Base-by-base conservation (phyloP, 768 basidiomycete genomes). In the Serendipita sp. region DNA sequence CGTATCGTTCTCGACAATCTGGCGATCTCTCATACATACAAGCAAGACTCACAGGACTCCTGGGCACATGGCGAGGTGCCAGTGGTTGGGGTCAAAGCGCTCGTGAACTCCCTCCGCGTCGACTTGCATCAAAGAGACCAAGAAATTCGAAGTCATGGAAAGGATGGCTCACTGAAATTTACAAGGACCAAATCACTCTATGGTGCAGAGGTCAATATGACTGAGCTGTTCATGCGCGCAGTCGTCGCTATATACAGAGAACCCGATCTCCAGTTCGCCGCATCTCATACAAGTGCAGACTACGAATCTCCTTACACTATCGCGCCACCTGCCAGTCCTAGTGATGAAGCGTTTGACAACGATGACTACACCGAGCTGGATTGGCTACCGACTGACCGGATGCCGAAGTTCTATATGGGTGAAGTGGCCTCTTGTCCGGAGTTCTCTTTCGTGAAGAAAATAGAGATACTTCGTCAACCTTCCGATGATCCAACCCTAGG, bases 61-160 rank as follows among this genome's bases (percentile, higher is more conserved):
- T 94, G 91, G 91, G 76, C 77, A 4, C 80, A 85, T 68, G 91
- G 92, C 7, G 80, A 85, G 47, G 85, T 86, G 2, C 82, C 84
- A 11, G 86, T 86, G 73, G 81, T 96, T 41, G 94, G 93, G 2
- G 77, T 94, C 67, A 98, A 97, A 73, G 89, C 83, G 16, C 80
- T 85, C 70, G 82, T 94, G 44, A 84, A 85, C 41, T 81, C 84
- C 56, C 84, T 96, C 71, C 85, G 88, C 67, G 90, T 88, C 51
- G 94, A 97, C 71, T 81, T 94, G 76, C 94, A 97, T 72, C 93
- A 96, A 74, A 80, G 92, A 62, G 86, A 88, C 67, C 88, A 93
- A 75, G 91, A 94, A 76, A 8, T 60, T n/a, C 56, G 56, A 28
- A 60, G 28, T 18, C 18, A 28, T 10, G 35, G 35, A 28, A 23